phyloP scores from a whole-genome alignment of 73 alveolate genomes.

The Blepharisma japonicum region DNA sequence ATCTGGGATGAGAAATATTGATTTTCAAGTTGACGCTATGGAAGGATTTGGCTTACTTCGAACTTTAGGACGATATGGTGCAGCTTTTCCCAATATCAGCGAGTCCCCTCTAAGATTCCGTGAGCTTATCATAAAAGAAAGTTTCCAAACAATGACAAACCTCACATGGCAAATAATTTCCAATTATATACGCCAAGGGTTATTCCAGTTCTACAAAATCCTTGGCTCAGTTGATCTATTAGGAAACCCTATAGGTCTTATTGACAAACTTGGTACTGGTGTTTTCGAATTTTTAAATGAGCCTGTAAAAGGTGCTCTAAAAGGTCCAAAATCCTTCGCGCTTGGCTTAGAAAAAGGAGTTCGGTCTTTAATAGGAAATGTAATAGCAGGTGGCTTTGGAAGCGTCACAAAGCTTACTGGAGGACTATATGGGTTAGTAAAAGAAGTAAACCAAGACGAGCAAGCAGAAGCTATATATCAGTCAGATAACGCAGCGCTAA shows the following conservation, averaged over 20 bases:
- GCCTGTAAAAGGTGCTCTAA: slow-evolving; percentile 82
- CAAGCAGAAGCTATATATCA: slow-evolving; percentile 71
- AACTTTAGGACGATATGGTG: slow-evolving; percentile 27
- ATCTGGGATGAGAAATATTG: not conserved
- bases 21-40: slow-evolving; percentile 29
- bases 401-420: slow-evolving; percentile 85
- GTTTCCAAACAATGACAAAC: slow-evolving; percentile 41
- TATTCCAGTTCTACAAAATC: slow-evolving; percentile 68
- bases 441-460: slow-evolving; percentile 63
- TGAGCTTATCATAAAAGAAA: slow-evolving; percentile 45
- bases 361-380: slow-evolving; percentile 55
- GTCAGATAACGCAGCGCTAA: slow-evolving; percentile 73
- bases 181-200: slow-evolving; percentile 69
- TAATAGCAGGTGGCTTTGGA: slow-evolving; percentile 81
- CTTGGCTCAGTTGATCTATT: slow-evolving; percentile 75
- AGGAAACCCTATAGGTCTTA: slow-evolving; percentile 89
- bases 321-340: slow-evolving; percentile 82
- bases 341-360: slow-evolving; percentile 89
- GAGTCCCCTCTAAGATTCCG: slow-evolving; percentile 58
- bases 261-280: slow-evolving; percentile 89
- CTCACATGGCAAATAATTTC: slow-evolving; percentile 29
- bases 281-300: slow-evolving; percentile 85
- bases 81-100: slow-evolving; percentile 41
- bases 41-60: slow-evolving; percentile 4
- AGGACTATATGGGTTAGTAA: slow-evolving; percentile 72